Base-by-base conservation (phyloP, 2,329 filamentous ascomycete species). In the Arachnomyces sp. region DNA sequence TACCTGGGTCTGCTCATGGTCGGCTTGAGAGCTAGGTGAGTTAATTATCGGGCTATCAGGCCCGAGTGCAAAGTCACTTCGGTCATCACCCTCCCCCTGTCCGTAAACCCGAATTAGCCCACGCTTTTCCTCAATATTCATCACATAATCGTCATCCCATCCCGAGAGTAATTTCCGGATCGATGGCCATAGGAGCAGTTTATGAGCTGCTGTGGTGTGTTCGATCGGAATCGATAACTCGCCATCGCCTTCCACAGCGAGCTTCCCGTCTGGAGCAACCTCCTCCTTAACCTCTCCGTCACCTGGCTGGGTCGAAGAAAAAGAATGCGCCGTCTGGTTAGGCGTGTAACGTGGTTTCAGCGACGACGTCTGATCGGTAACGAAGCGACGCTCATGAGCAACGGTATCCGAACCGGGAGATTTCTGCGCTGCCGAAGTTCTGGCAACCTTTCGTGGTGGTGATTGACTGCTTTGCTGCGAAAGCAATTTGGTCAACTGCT, bases 151-250 rank as follows among this genome's bases (percentile, higher is more conserved):
- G 48, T 83, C 76, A 40, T 77, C 75, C 17, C 80, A 71, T 38
- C 72, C 71, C 25, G 70, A 67, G 52, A 85, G 78, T 55, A 95
- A 57, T 46, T 72, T 65, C 56, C 71, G 64, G 40, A 92, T 86
- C 0, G 79, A 74, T 0, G 74, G 74, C 79, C 83, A 88, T 34
- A 75, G 71, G 18, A 96, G 67, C 13, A 96, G 68, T 46, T 88
- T 77, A 37, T 92, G 85, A 1, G 88, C 88, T n/a, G 87, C 78
- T 0, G 89, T 95, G 0, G 86, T 93, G 55, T 96, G 90, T 49
- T 94, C 85, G 18, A 81, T 76, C 1, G 87, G 84, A 41, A 94
- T 84, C 2, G 82, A 77, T 11, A 84, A 75, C 48, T 79, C 73
- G 34, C 77, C 79, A 18, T 61, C 59, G 20, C 63, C 58, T 7